A percentile compares a stretch with the other conserved stretches of the same genome.
phyloP scores from a whole-genome alignment of 192 early-diverging fungal species.

The Gigaspora rosea region DNA sequence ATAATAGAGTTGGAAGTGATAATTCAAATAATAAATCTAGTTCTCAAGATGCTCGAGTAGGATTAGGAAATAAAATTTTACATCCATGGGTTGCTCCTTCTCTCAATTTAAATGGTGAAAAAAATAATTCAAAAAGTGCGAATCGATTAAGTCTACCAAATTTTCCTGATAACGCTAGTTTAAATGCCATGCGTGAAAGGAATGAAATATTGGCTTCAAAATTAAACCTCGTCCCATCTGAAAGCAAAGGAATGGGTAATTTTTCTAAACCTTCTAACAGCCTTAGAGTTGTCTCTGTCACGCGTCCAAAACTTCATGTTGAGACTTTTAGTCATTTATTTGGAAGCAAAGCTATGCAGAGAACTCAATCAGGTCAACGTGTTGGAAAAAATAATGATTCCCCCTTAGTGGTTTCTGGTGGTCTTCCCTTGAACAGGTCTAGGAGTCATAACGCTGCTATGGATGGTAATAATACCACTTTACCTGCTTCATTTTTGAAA shows the following conservation, averaged over 20 bases:
- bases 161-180: neutral
- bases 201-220: constrained; percentile 28
- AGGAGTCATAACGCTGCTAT: constrained; percentile 30
- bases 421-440: constrained; percentile 24
- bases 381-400: neutral
- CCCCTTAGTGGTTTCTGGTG: constrained; percentile 6
- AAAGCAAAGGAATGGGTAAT: constrained; percentile 17
- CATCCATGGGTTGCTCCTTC: constrained; percentile 20
- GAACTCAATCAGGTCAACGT: constrained; percentile 22
- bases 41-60: constrained; percentile 27
- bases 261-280: neutral
- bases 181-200: constrained; percentile 25
- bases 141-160: constrained; percentile 30
- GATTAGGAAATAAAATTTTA: neutral
- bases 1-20: neutral
- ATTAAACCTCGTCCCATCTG: constrained; percentile 5
- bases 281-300: neutral
- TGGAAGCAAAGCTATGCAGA: constrained; percentile 10
- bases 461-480: neutral
- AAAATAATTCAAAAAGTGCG: constrained; percentile 9
- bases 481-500: neutral
- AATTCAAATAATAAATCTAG: neutral
- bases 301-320: constrained; percentile 15
- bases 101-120: neutral
- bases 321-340: constrained; percentile 8